Evolutionary conservation across 495 filamentous ascomycete species (phyloP), one percentile per base, ranked within the genome.

Genomic region (Coniosporium apollinis): DNA sequence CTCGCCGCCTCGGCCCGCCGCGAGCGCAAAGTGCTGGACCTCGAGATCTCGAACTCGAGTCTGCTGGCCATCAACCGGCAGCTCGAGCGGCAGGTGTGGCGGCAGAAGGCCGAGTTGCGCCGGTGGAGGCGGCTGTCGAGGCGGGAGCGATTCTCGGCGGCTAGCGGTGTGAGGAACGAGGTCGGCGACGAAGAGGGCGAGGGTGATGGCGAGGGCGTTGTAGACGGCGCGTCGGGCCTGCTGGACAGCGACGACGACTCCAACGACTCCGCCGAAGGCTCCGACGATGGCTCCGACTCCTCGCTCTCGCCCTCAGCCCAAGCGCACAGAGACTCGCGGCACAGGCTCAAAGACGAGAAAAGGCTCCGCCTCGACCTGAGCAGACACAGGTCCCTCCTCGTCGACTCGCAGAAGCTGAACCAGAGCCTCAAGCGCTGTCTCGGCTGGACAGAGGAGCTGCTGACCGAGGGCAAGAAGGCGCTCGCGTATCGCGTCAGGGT

Each of bases 1-100:
- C 45, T 75, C 6, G 83, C 85, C 2, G 67, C 79, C 8, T 87
- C 80, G 54, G 89, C 89, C 5, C 73, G 89, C 11, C 74, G 81
- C 5, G 89, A 94, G 56, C 74, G 89, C 37, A 96, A 94, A 56
- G 86, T 99, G 19, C 62, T 96, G 44, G 89, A 99, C 52, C 62
- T 99, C n/a, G 82, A 99, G 49, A 99, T 99, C 40, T 92, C 81
- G 42, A 99, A 99, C 45, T 87, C 83, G 2, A 93, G 84, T 16
- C 69, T 99, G 5, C 67, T 93, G 19, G 91, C 91, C n/a, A 94
- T 99, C 57, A 99, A 99, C 48, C 71, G 84, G 32, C 84, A 82
- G 0, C 60, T 99, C 1, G 89, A 99, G 55, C 69, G 81, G 7
- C 82, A 94, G 47, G 71, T 99, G 55, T 70, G 83, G 4, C 89